Conservation (phyloP, 2,329 filamentous ascomycete genomes). For the Exserohilum turcica region DNA sequence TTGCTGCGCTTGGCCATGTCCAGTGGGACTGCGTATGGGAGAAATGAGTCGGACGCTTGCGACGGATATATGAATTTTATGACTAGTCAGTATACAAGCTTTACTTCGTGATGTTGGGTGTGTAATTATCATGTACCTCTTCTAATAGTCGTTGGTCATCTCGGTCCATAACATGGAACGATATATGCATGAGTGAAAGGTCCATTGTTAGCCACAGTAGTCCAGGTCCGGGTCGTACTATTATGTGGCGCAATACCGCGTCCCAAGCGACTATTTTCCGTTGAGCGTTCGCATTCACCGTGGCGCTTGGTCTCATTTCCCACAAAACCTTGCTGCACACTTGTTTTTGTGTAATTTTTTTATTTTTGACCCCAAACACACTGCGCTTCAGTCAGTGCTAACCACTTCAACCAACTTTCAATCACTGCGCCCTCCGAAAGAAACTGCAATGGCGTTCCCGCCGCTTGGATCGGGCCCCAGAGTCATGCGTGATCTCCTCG, state of each 20-base stretch:
- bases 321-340: neutral
- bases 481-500: slow-evolving; percentile 24
- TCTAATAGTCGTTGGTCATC: too few species aligned
- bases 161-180: too few species aligned
- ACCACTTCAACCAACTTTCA: neutral
- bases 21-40: too few species aligned
- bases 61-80: too few species aligned
- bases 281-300: neutral
- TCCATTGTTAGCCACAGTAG: too few species aligned
- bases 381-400: neutral
- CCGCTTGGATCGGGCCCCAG: slow-evolving; percentile 8
- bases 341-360: neutral
- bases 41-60: too few species aligned
- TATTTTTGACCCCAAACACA: neutral
- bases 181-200: too few species aligned
- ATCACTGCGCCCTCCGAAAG: neutral
- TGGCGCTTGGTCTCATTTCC: neutral
- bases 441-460: slow-evolving; percentile 10
- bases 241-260: neutral
- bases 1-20: too few species aligned
- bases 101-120: too few species aligned
- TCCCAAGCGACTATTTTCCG: neutral
- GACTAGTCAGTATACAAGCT: too few species aligned
- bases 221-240: too few species aligned
- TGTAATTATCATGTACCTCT: too few species aligned